Conservation (phyloP, 1,284 basidiomycete genomes). For the Cyathus olla region DNA sequence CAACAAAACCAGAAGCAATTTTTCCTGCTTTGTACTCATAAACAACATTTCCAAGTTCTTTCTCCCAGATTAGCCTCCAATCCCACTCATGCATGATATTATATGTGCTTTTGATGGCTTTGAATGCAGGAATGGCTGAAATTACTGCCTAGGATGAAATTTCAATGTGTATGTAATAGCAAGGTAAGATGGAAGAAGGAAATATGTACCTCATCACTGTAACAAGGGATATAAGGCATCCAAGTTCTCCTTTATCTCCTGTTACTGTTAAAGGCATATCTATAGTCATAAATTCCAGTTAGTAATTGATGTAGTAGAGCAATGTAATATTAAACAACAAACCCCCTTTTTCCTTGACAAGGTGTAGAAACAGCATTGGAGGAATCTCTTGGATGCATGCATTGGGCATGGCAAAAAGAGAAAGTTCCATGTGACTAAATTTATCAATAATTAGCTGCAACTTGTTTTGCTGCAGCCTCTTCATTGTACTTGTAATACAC, state of each 20-base stretch:
- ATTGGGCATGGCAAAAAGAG: too few species aligned
- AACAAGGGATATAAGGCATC: constrained; percentile 19
- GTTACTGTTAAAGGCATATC: constrained; percentile 26
- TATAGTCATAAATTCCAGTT: too few species aligned
- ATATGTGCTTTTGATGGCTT: constrained; percentile 28
- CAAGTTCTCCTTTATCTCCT: constrained; percentile 28
- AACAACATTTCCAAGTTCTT: constrained; percentile 31
- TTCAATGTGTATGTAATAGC: neutral
- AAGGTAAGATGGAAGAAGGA: neutral
- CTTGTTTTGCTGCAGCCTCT: too few species aligned
- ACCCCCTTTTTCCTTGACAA: too few species aligned
- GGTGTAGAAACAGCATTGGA: too few species aligned
- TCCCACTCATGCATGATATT: constrained; percentile 35
- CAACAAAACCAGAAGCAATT: constrained; percentile 21
- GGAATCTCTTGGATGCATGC: too few species aligned
- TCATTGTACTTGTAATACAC: too few species aligned
- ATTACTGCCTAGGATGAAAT: constrained; percentile 8
- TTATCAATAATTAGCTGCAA: too few species aligned
- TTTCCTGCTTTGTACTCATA: constrained; percentile 24
- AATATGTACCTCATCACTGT: constrained; percentile 22
- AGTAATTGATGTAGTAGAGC: too few species aligned
- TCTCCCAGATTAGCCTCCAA: constrained; percentile 34
- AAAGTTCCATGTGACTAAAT: too few species aligned
- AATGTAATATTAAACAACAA: too few species aligned
- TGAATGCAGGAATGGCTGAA: constrained; percentile 26